These are phyloP conservation scores for Eucalyptus sp. DNA, from an alignment of 345 rosid species.

Conservation along the genomic window DNA sequence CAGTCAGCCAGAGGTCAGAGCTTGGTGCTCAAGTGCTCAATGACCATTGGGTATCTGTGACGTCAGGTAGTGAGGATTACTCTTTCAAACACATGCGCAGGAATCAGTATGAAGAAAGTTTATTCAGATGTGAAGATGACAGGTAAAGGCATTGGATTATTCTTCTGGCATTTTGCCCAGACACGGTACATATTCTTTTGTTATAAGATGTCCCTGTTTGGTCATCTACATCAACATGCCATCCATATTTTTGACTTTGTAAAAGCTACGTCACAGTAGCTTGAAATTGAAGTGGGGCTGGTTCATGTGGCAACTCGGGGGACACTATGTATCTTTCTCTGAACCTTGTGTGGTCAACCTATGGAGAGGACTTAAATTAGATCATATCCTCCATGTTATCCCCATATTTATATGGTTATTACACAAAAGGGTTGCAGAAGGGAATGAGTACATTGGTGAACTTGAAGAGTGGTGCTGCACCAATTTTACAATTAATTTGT, in stretches of 20 bases:
- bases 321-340: background rate
- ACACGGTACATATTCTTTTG: background rate
- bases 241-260: background rate
- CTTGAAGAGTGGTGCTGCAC: background rate
- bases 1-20: slow-evolving; percentile 77
- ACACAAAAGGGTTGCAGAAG: background rate
- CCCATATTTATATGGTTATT: background rate
- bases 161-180: background rate
- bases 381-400: background rate
- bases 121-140: slow-evolving; percentile 98
- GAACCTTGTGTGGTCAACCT: background rate
- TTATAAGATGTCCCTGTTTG: background rate
- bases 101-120: slow-evolving; percentile 93
- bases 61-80: slow-evolving; percentile 95
- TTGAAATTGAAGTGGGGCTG: background rate
- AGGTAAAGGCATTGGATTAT: slow-evolving; percentile 30
- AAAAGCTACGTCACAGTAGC: background rate
- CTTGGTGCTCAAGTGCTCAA: slow-evolving; percentile 81
- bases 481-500: background rate
- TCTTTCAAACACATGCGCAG: slow-evolving; percentile 97
- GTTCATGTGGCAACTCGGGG: background rate
- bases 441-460: background rate
- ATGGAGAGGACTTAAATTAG: background rate
- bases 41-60: slow-evolving; percentile 97
- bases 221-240: background rate